phyloP scores from a whole-genome alignment of 2,329 filamentous ascomycete species.

The Didymella pomorum region DNA sequence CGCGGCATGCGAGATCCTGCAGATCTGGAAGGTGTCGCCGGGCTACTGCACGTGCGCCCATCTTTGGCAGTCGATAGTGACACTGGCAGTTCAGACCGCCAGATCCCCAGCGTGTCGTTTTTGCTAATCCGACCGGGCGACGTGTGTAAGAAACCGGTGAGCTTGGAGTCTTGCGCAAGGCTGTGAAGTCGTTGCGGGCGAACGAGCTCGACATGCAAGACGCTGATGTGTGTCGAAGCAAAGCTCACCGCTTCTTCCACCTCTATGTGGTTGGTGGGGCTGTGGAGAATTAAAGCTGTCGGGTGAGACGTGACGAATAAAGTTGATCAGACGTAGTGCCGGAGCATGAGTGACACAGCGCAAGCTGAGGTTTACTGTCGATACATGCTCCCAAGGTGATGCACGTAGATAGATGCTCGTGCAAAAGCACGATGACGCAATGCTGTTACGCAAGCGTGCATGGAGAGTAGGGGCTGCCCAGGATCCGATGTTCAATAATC shows the following conservation, averaged over 20 bases:
- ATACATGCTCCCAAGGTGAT: background rate
- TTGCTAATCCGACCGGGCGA: background rate
- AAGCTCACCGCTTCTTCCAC: slow-evolving; percentile 18
- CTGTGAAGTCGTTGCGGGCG: background rate
- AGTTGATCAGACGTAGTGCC: background rate
- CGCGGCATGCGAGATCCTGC: slow-evolving; percentile 3
- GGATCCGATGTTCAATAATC: background rate
- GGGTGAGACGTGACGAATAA: slow-evolving; percentile 7
- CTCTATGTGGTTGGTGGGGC: background rate
- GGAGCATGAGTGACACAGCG: slow-evolving; percentile 15
- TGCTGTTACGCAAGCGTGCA: slow-evolving; percentile 4
- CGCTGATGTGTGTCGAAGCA: background rate
- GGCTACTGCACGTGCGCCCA: slow-evolving; percentile 1
- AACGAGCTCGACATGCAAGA: background rate
- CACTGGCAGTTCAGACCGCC: background rate
- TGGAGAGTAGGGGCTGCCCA: background rate
- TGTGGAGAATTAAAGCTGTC: background rate
- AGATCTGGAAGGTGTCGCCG: slow-evolving; percentile 8
- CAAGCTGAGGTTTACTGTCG: slow-evolving; percentile 5
- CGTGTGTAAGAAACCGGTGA: slow-evolving; percentile 21
- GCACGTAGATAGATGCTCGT: slow-evolving; percentile 10
- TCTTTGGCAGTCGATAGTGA: slow-evolving; percentile 11
- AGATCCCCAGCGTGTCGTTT: background rate
- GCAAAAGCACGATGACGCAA: slow-evolving; percentile 15
- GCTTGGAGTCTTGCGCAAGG: background rate